Conservation (phyloP, 495 filamentous ascomycete species). For the Pseudotulostoma volvatum region DNA sequence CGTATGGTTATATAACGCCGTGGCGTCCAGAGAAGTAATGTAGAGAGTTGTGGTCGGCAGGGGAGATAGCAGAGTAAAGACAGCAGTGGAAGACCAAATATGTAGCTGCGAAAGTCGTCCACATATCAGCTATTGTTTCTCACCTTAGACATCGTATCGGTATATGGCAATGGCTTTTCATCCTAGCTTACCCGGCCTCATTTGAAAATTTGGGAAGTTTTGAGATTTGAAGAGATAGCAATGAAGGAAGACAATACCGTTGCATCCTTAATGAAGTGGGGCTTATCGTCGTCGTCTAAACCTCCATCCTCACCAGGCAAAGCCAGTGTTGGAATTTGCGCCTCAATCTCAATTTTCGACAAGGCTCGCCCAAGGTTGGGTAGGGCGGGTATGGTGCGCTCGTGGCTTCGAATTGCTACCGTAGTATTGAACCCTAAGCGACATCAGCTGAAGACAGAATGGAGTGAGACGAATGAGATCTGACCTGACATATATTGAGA, state of each 20-base stretch:
- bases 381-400: slow-evolving; percentile 52
- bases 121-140: not conserved
- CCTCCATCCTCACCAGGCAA: slow-evolving; percentile 30
- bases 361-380: slow-evolving; percentile 59
- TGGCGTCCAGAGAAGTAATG: slow-evolving; percentile 66
- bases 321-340: slow-evolving; percentile 51
- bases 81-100: slow-evolving; percentile 68
- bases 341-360: slow-evolving; percentile 44
- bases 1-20: slow-evolving; percentile 66
- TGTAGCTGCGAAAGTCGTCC: slow-evolving; percentile 37
- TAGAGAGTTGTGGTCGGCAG: slow-evolving; percentile 51
- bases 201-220: too few relatives aligned
- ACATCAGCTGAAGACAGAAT: slow-evolving; percentile 1
- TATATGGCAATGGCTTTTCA: not conserved
- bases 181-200: too few relatives aligned
- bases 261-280: slow-evolving; percentile 66
- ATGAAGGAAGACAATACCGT: slow-evolving; percentile 38
- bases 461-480: not conserved
- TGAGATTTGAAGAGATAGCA: slow-evolving; percentile 6
- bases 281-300: slow-evolving; percentile 24
- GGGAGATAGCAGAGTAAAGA: slow-evolving; percentile 71
- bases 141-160: too few relatives aligned
- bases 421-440: slow-evolving; percentile 54
- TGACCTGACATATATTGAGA: slow-evolving; percentile 76
- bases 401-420: slow-evolving; percentile 52